Evolutionary conservation across 106 monocot genomes (phyloP).

Genomic region (Allium sativum): DNA sequence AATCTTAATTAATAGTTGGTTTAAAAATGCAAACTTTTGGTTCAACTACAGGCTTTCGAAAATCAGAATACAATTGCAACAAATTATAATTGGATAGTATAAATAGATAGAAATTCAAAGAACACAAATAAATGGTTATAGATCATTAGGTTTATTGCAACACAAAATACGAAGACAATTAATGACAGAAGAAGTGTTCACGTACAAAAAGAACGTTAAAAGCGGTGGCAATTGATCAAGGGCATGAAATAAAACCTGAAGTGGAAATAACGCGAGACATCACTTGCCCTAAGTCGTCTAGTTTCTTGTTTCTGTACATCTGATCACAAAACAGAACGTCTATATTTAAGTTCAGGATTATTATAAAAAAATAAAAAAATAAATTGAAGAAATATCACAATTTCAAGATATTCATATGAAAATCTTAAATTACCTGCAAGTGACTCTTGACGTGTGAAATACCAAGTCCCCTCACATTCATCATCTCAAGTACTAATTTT

Average conservation of each 20-base stretch:
- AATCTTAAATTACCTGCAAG: constrained; percentile 50
- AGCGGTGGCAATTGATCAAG: neutral
- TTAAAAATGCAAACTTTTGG: too few relatives aligned
- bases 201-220: neutral
- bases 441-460: constrained; percentile 99
- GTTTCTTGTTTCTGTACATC: constrained; percentile 80
- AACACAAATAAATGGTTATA: too few relatives aligned
- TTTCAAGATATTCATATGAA: neutral
- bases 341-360: neutral
- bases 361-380: neutral
- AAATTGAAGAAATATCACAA: neutral
- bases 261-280: constrained; percentile 25
- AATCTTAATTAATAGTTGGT: too few relatives aligned
- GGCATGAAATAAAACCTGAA: constrained; percentile 9
- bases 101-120: neutral
- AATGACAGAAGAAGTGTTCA: too few relatives aligned
- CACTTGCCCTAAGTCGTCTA: constrained; percentile 48
- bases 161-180: too few relatives aligned
- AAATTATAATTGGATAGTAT: neutral
- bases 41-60: too few relatives aligned
- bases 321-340: constrained; percentile 13
- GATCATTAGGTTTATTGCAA: too few relatives aligned
- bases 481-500: constrained; percentile 96
- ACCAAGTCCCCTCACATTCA: constrained; percentile 92
- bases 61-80: neutral